Evolutionary conservation across 23 red algal genomes (phyloP).

Genomic region (Cyanidiococcus yangmingshanensis): DNA sequence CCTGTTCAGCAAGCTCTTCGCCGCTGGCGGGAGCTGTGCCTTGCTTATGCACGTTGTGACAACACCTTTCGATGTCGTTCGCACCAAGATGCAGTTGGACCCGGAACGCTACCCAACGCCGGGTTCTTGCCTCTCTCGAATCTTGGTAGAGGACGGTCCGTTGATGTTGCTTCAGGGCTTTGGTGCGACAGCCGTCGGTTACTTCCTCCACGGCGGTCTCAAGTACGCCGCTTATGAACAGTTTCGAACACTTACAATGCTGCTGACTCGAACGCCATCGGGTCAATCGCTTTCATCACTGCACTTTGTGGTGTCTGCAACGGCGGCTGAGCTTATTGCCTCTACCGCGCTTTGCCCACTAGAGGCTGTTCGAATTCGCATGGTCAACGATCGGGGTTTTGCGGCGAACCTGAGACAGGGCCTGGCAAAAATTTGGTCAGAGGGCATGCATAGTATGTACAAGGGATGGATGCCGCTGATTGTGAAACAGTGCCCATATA

Average conservation of each 20-base stretch:
- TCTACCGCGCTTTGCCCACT: conserved; percentile 66
- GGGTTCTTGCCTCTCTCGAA: conserved; percentile 29
- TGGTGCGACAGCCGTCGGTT: conserved; percentile 77
- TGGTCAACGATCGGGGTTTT: conserved; percentile 65
- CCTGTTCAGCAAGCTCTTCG: conserved; percentile 59
- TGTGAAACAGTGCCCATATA: conserved; percentile 83
- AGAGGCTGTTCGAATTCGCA: conserved; percentile 88
- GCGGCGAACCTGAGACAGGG: conserved; percentile 31
- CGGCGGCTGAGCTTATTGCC: conserved; percentile 68
- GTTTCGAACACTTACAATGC: conserved; percentile 43
- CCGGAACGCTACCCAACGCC: conserved; percentile 44
- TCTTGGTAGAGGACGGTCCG: conserved; percentile 61
- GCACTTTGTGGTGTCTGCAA: conserved; percentile 36
- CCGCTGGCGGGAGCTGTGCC: conserved; percentile 78
- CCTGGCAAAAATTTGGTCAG: conserved; percentile 36
- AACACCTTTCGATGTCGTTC: conserved; percentile 83
- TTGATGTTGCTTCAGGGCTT: conserved; percentile 70
- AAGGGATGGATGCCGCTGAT: conserved; percentile 70
- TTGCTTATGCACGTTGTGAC: conserved; percentile 67
- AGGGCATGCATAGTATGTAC: conserved; percentile 65
- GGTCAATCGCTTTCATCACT: conserved; percentile 34
- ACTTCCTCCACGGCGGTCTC: conserved; percentile 89
- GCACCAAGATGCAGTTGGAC: conserved; percentile 62
- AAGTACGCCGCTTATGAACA: conserved; percentile 88
- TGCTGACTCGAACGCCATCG: conserved; percentile 21